Base-by-base conservation (phyloP, 306 rosid genomes). In the Ammopiptanthus mongolicus region DNA sequence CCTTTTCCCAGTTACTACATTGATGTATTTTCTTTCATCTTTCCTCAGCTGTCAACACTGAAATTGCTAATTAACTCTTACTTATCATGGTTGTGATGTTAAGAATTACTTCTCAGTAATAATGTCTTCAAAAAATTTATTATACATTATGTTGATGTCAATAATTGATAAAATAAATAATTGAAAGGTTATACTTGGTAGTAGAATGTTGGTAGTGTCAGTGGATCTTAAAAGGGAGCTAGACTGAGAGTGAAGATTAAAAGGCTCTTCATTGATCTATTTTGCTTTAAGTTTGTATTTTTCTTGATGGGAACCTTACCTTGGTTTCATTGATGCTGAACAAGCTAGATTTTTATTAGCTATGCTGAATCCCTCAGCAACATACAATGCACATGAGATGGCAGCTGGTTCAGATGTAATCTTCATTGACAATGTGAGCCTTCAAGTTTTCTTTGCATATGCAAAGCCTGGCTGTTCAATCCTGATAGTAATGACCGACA, bases 371-470 rank as follows among this genome's bases (percentile, higher is more conserved):
- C 98, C 98, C 0, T 92, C 98, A 0, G 96, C 98, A 46, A 90
- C 96, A 19, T 92, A 92, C 82, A 92, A 71, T 74, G 86, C 92
- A 17, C 86, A 90, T 72, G 96, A 92, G 64, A 84, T 90, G 84
- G 78, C 91, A 63, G 86, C 94, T 22, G 98, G 98, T 21, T 92
- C 98, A 6, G 96, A 92, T 65, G 83, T 92, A 52, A 92, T 90
- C 79, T 92, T 92, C 84, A 92, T 96, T 0, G 98, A 92, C 2
- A 94, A 92, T 21, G 98, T 90, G 41, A 92, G 94, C 78, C 94
- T 92, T 81, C 96, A 92, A 87, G 92, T 92, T 66, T 92, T 92
- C 89, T 90, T 90, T 22, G 96, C 98, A 92, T 84, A 91, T 92
- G 65, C 96, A 90, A 78, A 90, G 90, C 88, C 86, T 92, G 86